phyloP scores from a whole-genome alignment of 108 stramenopile genomes.

The Nitzschia inconspicua region DNA sequence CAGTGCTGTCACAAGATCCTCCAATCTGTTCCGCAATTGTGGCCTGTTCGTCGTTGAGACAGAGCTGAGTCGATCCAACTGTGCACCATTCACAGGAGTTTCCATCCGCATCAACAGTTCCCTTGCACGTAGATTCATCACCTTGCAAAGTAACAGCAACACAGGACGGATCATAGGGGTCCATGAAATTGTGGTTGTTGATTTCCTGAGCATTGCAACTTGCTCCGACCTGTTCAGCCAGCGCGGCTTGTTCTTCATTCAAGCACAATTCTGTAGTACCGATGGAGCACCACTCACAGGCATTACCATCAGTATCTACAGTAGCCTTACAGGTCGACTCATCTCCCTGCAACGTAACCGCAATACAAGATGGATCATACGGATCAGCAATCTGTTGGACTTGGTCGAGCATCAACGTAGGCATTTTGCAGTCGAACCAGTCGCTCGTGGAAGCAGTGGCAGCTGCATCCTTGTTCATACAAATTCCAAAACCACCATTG shows the following conservation, averaged over 20 bases:
- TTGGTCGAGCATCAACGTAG: not conserved
- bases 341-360: constrained; percentile 15
- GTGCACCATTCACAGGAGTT: constrained; percentile 28
- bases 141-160: constrained; percentile 9
- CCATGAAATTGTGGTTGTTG: not conserved
- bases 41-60: constrained; percentile 32
- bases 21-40: constrained; percentile 28
- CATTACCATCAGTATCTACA: constrained; percentile 29
- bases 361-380: constrained; percentile 24
- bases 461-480: constrained; percentile 28
- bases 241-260: constrained; percentile 28
- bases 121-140: constrained; percentile 9
- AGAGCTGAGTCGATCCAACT: constrained; percentile 12
- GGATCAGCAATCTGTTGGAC: constrained; percentile 10
- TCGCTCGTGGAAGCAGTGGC: constrained; percentile 12
- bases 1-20: constrained; percentile 16
- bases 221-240: constrained; percentile 21
- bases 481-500: constrained; percentile 35
- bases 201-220: constrained; percentile 4
- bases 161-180: constrained; percentile 22
- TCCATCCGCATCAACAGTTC: constrained; percentile 20
- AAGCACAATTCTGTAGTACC: constrained; percentile 10
- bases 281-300: constrained; percentile 38
- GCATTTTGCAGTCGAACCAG: constrained; percentile 23
- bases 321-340: constrained; percentile 25